Conservation (phyloP, 139 green algal species). For the Gonium pectorale region DNA sequence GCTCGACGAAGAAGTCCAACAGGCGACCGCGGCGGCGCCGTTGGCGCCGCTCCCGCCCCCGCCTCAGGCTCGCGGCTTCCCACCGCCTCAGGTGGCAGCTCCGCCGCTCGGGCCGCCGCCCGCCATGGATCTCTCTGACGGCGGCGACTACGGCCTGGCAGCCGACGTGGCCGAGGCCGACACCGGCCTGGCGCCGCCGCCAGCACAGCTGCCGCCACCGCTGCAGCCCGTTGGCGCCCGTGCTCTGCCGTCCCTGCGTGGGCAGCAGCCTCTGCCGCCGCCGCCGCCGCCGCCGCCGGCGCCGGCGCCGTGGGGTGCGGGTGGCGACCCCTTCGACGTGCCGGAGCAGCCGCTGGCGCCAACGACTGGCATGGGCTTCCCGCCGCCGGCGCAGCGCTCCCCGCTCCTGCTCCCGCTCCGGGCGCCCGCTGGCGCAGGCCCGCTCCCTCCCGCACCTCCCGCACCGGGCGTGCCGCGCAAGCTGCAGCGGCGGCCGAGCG, state of each 20-base stretch:
- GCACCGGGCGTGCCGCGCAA: neutral
- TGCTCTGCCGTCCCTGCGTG: neutral
- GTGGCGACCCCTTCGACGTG: slow-evolving; percentile 11
- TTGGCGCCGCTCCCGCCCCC: neutral
- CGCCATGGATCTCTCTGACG: neutral
- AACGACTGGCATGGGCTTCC: slow-evolving; percentile 20
- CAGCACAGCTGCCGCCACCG: neutral
- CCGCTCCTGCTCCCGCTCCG: neutral
- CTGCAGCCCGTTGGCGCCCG: neutral
- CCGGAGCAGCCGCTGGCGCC: slow-evolving; percentile 29
- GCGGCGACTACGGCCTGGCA: neutral
- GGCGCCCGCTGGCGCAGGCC: neutral
- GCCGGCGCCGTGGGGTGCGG: neutral
- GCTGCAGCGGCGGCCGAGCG: neutral
- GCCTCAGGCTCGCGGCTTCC: neutral
- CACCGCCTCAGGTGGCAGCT: neutral
- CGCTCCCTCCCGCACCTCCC: neutral
- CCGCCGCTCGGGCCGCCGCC: neutral
- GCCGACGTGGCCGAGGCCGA: slow-evolving; percentile 37
- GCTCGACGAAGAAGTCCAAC: neutral
- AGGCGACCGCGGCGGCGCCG: neutral
- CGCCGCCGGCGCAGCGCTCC: neutral
- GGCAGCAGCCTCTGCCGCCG: neutral
- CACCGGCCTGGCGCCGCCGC: neutral
- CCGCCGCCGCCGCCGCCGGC: neutral